Base-by-base conservation (phyloP, 352 stramenopile species). In the Elongisporangium undulatum region DNA sequence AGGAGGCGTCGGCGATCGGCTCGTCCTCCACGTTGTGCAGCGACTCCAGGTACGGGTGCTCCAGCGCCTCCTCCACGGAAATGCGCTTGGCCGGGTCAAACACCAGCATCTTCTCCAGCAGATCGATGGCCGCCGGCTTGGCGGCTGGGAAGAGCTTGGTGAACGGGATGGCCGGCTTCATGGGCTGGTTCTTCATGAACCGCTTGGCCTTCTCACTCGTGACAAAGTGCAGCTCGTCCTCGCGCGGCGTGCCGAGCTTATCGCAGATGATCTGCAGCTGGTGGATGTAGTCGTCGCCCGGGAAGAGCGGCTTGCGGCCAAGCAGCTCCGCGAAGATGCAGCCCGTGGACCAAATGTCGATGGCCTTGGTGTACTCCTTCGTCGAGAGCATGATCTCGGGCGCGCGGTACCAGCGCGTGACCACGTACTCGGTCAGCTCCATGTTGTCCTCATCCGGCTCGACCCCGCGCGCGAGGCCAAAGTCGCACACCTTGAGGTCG, bases 251-350 rank as follows among this genome's bases (percentile, higher is more conserved):
- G 38, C 92, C 92, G 38, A 98, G 79, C 58, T 96, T 94, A 58
- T 97, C 87, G 62, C 84, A 95, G 58, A 98, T 98, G 67, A 98
- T 94, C 74, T 97, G 87, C 51, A 99, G 93, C 76, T 99, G 97
- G 74, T 99, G 93, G 73, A 99, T 99, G 74, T 99, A 99, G 74
- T 99, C 97, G 56, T 99, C 94, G 1, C 92, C 92, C 6, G 90
- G 92, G 50, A 98, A 97, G n/a, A 98, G 77, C 49, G 90, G 89
- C 51, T 95, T 96, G 49, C 88, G 77, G 12, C 83, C 85, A 1
- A 98, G 74, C 29, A 98, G 64, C 66, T 98, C 92, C n/a, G 89
- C 91, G 52, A 98, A 96, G 67, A 98, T 98, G 73, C 94, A 98
- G 5, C 94, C 94, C 3, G 81, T 90, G 15, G 87, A 95, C 96